Evolutionary conservation across 208 protist genomes (phyloP).

Genomic region (Leishmania arabica): DNA sequence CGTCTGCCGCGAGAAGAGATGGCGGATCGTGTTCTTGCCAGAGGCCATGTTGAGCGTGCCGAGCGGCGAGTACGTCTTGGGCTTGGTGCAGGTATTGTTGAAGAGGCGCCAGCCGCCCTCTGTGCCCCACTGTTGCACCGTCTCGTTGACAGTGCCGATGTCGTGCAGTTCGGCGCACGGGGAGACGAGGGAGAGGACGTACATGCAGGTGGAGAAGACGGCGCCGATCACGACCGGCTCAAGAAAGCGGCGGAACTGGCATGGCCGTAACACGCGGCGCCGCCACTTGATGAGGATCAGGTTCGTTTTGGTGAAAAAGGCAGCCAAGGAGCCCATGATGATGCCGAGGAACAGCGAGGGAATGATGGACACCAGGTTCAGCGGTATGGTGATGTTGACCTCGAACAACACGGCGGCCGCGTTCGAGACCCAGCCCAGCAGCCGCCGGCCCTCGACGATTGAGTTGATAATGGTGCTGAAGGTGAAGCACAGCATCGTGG

Average conservation of each 20-base stretch:
- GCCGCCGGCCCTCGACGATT: slow-evolving; percentile 65
- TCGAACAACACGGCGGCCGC: slow-evolving; percentile 87
- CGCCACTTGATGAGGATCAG: slow-evolving; percentile 84
- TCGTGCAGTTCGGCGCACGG: slow-evolving; percentile 45
- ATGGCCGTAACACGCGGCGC: slow-evolving; percentile 49
- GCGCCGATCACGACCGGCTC: slow-evolving; percentile 71
- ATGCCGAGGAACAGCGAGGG: slow-evolving; percentile 87
- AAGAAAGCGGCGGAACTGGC: slow-evolving; percentile 56
- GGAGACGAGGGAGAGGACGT: slow-evolving; percentile 42
- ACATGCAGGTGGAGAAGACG: slow-evolving; percentile 66
- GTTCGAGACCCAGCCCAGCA: slow-evolving; percentile 87
- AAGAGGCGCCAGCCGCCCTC: slow-evolving; percentile 59
- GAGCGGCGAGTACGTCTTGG: slow-evolving; percentile 72
- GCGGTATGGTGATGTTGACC: slow-evolving; percentile 83
- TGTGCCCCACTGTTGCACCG: slow-evolving; percentile 72
- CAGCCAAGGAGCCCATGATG: slow-evolving; percentile 79
- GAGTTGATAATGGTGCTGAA: slow-evolving; percentile 82
- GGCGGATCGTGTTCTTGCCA: slow-evolving; percentile 86
- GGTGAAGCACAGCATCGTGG: slow-evolving; percentile 90
- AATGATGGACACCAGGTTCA: slow-evolving; percentile 86
- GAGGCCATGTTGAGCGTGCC: slow-evolving; percentile 85
- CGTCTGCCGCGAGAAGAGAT: slow-evolving; percentile 89
- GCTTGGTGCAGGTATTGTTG: slow-evolving; percentile 61
- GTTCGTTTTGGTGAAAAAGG: slow-evolving; percentile 90
- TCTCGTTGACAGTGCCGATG: slow-evolving; percentile 39